Evolutionary conservation across 192 early-diverging fungal genomes (phyloP), one percentile per base, ranked within the genome.

Genomic region (Coemansia sp.): DNA sequence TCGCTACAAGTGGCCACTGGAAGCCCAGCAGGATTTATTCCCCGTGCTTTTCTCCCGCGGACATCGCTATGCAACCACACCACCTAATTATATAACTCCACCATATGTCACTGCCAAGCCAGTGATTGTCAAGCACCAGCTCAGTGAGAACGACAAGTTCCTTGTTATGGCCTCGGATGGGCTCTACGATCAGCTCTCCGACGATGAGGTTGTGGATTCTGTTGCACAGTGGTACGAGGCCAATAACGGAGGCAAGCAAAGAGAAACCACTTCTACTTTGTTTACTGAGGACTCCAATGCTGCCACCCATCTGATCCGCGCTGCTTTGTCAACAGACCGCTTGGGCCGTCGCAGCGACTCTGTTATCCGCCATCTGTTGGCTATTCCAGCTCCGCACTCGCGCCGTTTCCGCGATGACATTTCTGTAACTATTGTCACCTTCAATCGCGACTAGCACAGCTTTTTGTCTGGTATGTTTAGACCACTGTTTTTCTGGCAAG

Each of bases 81-180:
- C 83, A n/a, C 51, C 55, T 0, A 63, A 86, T 46, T 85, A 83
- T 63, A 72, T 66, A 0, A 86, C 93, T 10, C 90, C 89, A 24
- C 88, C 91, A 4, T 92, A 93, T 57, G 81, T 94, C 14, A 90
- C 88, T 23, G 92, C 93, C 1, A 83, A 85, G 54, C 94, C 94
- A 2, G 88, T 89, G 3, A 83, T 92, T 1, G 74, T 74, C 2
- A 71, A 85, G 59, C 88, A 89, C 57, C 72, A 87, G 60, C 69
- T 95, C 6, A 71, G 67, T 54, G 36, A 78, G 8, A 73, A 83
- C 36, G 91, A 93, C 63, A 70, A 78, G 63, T 94, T 91, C 63
- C 66, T 95, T 27, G 87, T 95, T 0, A 70, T 95, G 59, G 92
- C 91, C 3, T 87, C 91, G 0, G 94, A 94, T 82, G 94, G 94